A percentile compares a stretch with the other conserved stretches of the same genome.
Conservation (phyloP, 1,284 basidiomycete genomes). For the Cerrena zonata region DNA sequence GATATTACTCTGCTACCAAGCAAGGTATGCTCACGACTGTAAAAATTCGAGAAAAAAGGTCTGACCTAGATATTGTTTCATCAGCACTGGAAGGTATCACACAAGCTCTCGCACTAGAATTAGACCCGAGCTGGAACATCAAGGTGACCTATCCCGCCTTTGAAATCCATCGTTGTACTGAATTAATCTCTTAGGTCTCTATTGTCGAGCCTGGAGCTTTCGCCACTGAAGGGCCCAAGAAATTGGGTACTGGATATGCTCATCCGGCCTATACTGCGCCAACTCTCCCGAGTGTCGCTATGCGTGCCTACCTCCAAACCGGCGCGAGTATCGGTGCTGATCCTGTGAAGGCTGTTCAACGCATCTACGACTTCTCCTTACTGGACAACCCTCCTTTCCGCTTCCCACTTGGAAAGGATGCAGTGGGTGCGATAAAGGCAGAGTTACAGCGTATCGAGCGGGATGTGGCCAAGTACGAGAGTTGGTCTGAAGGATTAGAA, state of each 20-base stretch:
- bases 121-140: too few species aligned
- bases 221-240: conserved; percentile 24
- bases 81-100: too few species aligned
- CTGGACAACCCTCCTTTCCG: conserved; percentile 7
- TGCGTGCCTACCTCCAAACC: neutral
- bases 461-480: conserved; percentile 18
- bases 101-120: too few species aligned
- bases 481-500: conserved; percentile 28
- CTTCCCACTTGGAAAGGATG: conserved; percentile 4
- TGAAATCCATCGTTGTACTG: too few species aligned
- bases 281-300: neutral
- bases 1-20: conserved; percentile 26
- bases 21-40: too few species aligned
- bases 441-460: conserved; percentile 18
- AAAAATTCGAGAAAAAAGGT: too few species aligned
- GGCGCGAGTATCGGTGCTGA: conserved; percentile 3
- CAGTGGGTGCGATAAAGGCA: conserved; percentile 6
- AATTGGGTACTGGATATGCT: neutral
- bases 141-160: too few species aligned
- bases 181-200: too few species aligned
- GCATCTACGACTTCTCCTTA: conserved; percentile 7
- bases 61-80: too few species aligned
- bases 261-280: neutral
- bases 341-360: too few species aligned
- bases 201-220: too few species aligned